Conservation (phyloP, 2,329 filamentous ascomycete genomes). For the Ceratocystis huliohia region DNA sequence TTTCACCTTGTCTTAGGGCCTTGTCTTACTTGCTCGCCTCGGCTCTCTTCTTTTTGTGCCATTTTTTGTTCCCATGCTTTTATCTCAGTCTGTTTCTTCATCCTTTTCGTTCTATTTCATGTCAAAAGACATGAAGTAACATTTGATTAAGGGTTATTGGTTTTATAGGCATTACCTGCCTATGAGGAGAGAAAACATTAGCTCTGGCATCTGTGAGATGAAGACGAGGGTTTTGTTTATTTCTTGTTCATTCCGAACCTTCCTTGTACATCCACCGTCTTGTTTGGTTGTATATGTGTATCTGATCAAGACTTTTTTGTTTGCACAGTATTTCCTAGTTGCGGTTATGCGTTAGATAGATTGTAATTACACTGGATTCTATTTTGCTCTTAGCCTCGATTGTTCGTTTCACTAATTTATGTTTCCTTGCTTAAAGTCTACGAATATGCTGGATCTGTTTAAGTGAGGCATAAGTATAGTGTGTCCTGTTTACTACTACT, state of each 20-base stretch:
- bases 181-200: no score
- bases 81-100: not conserved
- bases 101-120: not conserved
- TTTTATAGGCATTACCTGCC: not conserved
- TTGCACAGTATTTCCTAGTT: not conserved
- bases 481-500: constrained; percentile 12
- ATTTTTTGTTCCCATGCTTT: not conserved
- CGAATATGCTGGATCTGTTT: not conserved
- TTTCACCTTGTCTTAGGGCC: not conserved
- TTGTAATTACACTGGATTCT: not conserved
- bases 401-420: not conserved
- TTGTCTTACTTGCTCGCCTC: not conserved
- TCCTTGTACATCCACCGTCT: not conserved
- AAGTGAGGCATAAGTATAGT: constrained; percentile 11
- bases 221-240: no score
- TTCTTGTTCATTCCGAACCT: no score
- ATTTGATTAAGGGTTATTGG: not conserved
- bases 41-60: constrained; percentile 1
- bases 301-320: not conserved
- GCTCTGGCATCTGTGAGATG: no score
- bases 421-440: not conserved
- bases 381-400: not conserved
- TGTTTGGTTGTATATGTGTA: not conserved
- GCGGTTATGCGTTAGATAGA: not conserved
- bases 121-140: not conserved